Conservation (phyloP, 345 rosid species). For the Citrus reticulata region DNA sequence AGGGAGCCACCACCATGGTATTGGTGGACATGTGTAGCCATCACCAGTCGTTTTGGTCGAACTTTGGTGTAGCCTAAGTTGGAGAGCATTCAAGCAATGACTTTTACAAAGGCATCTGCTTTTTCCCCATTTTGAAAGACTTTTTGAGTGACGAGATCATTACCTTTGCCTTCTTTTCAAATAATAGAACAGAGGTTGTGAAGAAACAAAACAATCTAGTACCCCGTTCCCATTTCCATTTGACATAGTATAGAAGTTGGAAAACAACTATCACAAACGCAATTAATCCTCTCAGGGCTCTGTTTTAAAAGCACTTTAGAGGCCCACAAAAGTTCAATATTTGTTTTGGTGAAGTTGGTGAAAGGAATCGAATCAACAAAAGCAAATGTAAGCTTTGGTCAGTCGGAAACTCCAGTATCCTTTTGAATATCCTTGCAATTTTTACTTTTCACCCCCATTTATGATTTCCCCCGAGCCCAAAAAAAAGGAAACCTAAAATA, state of each 20-base stretch:
- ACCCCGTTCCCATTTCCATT: background rate
- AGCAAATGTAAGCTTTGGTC: conserved; percentile 18
- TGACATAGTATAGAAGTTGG: background rate
- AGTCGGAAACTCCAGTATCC: conserved; percentile 15
- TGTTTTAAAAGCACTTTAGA: conserved; percentile 9
- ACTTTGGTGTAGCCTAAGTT: conserved; percentile 26
- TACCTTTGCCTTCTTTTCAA: conserved; percentile 19
- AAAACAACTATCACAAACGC: background rate
- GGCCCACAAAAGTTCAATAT: conserved; percentile 29
- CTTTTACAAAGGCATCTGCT: conserved; percentile 45
- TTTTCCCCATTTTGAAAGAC: conserved; percentile 30
- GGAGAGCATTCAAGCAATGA: conserved; percentile 44
- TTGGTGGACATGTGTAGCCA: conserved; percentile 35
- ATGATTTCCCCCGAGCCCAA: background rate
- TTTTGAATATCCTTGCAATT: conserved; percentile 23
- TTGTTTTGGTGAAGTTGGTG: conserved; percentile 27
- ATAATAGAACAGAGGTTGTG: background rate
- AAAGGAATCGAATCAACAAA: conserved; percentile 33
- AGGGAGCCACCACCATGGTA: conserved; percentile 33
- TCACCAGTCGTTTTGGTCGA: conserved; percentile 20
- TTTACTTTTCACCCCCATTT: background rate
- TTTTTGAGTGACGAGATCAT: conserved; percentile 1
- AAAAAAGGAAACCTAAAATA: background rate
- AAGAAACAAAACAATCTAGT: background rate
- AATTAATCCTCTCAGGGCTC: background rate